Base-by-base conservation (phyloP, 225 moss, liverwort and hornwort species). In the Marchantia polymorpha region DNA sequence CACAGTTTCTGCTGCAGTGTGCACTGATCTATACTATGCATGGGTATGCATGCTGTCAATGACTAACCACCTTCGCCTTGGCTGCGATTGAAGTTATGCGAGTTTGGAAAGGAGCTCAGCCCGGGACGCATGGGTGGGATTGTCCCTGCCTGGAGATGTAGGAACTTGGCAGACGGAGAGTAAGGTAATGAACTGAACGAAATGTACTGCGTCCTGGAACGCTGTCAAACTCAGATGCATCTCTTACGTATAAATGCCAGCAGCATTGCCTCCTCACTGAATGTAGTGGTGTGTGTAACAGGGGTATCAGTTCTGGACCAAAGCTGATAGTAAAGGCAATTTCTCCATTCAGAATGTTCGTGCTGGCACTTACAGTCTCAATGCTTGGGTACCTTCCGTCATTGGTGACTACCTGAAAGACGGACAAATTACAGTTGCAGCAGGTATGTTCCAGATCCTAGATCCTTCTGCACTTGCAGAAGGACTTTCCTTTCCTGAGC, bases 161-260 rank as follows among this genome's bases (percentile, higher is more conserved):
- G 91, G 89, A 74, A 90, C 91, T 63, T 90, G 91, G 91, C 91
- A 92, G 85, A 83, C 39, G 26, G 89, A 90, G 82, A 90, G 90
- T 81, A 92, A 92, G 89, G 91, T 64, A 25, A 64, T 22, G 39
- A 39, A 5, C 39, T 39, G 39, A 39, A 39, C 3, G 2, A 5
- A 39, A 39, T 39, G 39, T 2, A 2, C 3, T 39, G 39, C 39
- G 39, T 39, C 39, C 39, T 39, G 39, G 2, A 39, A 5, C 39
- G 39, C 5, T 39, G 39, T 39, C 39, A 39, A 39, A 5, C 39
- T 39, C 3, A 39, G 39, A 39, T 39, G 39, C 39, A 39, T 2
- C 39, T 39, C 3, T 39, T 39, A 39, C 5, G 39, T 39, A 39
- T 39, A 39, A 2, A 39, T 2, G 39, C 39, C 39, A 39, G 39